Base-by-base conservation (phyloP, 352 stramenopile genomes). In the Pythium coloratum region DNA sequence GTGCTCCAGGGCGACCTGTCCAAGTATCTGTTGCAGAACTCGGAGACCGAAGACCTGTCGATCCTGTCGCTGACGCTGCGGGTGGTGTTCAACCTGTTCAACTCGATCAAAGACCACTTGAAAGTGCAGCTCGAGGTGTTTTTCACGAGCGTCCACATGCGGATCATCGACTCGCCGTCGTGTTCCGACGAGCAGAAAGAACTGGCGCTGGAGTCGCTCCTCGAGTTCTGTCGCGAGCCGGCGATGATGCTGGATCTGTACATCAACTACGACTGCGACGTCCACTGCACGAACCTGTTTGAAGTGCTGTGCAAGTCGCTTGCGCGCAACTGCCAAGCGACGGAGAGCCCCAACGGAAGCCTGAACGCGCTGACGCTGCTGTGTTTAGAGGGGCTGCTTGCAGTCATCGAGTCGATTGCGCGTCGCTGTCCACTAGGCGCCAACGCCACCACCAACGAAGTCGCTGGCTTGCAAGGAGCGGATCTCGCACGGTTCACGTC, bases 61-160 rank as follows among this genome's bases (percentile, higher is more conserved):
- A 97, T 99, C 64, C 64, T 92, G 13, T 92, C 83, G 36, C 75
- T 93, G 16, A 98, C 95, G 42, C 81, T 99, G 40, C 88, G 98
- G 36, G 97, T 99, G 12, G 97, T 99, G 63, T 99, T 99, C 67
- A 99, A 99, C 73, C 82, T 99, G 13, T 99, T 99, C 79, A 98
- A 99, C 71, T 98, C 92, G 55, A 99, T 99, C 76, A 99, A 99
- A 70, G 94, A 99, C 71, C 95, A 99, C 66, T 72, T 99, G 7
- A 99, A 99, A 62, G 93, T 99, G 20, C 97, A 99, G 70, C 86
- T 99, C 42, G 98, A 99, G 77, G 96, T 99, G 0, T 99, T 99
- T 70, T 95, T 99, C 67, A 99, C 94, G 18, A 98, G 86, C 55
- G 95, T 99, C 24, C 97, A 99, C 79, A 91, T 99, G 76, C 82